phyloP scores from a whole-genome alignment of 768 basidiomycete genomes.

The Mycena venus region DNA sequence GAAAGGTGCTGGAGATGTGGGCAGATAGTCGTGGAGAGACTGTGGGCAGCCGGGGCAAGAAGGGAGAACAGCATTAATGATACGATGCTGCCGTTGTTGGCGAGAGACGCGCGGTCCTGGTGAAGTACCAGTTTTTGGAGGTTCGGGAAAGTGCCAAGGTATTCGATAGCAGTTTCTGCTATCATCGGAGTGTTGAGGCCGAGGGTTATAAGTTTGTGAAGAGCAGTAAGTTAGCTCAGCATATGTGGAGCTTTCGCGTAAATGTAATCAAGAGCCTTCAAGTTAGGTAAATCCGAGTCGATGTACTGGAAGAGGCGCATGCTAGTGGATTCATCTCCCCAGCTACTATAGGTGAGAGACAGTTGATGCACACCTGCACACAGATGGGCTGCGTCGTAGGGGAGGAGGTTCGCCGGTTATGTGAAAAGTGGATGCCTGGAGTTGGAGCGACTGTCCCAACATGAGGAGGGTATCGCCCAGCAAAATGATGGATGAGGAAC shows the following conservation, averaged over 20 bases:
- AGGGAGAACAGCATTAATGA: neutral
- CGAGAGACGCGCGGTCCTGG: neutral
- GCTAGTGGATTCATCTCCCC: no score
- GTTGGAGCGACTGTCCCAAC: no score
- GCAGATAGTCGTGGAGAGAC: neutral
- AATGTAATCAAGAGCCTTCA: neutral
- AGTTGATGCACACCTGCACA: no score
- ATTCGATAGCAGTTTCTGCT: neutral
- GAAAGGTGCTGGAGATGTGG: neutral
- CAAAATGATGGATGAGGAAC: no score
- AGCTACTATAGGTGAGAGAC: no score
- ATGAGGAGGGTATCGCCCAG: no score
- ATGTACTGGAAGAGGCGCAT: no score
- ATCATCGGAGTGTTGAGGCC: neutral
- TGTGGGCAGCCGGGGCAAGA: neutral
- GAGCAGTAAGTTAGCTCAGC: no score
- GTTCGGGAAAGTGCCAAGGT: neutral
- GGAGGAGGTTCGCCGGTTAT: no score
- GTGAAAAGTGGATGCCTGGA: no score
- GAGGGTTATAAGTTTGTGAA: neutral
- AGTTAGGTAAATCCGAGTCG: neutral
- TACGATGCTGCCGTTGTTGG: neutral
- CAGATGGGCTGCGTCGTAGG: no score
- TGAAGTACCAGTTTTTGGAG: neutral
- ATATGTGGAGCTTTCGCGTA: no score